phyloP scores from a whole-genome alignment of 306 rosid species.

The Fragaria ananassa region DNA sequence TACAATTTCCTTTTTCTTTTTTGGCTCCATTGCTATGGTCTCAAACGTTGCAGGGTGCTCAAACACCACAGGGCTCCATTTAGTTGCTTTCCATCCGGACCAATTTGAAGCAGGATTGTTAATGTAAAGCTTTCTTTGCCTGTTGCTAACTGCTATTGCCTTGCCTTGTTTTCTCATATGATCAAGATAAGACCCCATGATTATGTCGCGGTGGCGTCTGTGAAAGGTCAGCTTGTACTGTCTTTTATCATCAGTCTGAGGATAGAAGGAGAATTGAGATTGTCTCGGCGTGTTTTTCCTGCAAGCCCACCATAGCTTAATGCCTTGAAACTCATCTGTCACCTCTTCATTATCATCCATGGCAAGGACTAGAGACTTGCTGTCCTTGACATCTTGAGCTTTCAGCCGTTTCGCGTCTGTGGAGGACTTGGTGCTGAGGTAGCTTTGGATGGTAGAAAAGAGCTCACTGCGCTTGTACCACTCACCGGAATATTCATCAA shows the following conservation, averaged over 20 bases:
- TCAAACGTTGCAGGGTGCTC: conserved; percentile 58
- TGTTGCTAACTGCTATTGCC: conserved; percentile 17
- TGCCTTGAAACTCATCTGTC: conserved; percentile 30
- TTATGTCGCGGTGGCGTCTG: conserved; percentile 21
- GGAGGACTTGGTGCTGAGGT: conserved; percentile 37
- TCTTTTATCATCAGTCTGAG: conserved; percentile 26
- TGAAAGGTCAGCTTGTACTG: conserved; percentile 40
- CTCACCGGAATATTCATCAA: conserved; percentile 37
- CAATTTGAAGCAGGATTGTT: conserved; percentile 36
- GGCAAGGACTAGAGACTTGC: conserved; percentile 31
- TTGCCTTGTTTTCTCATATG: conserved; percentile 36
- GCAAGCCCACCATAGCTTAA: conserved; percentile 49
- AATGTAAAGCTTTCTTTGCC: conserved; percentile 46
- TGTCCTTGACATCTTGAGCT: conserved; percentile 44
- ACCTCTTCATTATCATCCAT: conserved; percentile 55
- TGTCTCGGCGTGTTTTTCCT: neutral
- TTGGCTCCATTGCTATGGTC: conserved; percentile 47
- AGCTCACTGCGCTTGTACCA: conserved; percentile 33
- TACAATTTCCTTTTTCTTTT: conserved; percentile 43
- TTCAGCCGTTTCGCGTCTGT: conserved; percentile 36
- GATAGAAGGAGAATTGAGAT: conserved; percentile 8
- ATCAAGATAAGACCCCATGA: conserved; percentile 34
- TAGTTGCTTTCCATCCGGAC: conserved; percentile 11
- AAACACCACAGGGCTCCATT: conserved; percentile 52
- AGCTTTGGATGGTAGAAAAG: conserved; percentile 32